Conservation (phyloP, 352 stramenopile genomes). For the Nothophytophthora sp. region DNA sequence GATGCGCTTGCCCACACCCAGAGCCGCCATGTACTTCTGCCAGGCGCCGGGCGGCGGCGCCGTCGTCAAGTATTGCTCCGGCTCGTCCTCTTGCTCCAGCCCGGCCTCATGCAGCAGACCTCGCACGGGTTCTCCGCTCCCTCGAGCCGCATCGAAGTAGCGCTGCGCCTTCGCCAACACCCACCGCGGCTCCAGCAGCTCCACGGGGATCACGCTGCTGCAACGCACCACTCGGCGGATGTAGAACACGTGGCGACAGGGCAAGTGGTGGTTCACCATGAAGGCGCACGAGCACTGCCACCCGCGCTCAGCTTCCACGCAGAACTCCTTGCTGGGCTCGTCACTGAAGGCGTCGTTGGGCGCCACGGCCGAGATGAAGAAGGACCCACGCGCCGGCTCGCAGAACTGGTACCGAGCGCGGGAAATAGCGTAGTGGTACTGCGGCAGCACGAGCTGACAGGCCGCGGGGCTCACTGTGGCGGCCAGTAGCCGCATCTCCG, state of each 20-base stretch:
- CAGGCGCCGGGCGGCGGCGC: constrained; percentile 20
- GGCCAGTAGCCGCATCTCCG: constrained; percentile 30
- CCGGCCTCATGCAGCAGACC: background rate
- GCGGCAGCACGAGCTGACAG: constrained; percentile 25
- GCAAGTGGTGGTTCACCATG: constrained; percentile 36
- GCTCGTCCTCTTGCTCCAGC: background rate
- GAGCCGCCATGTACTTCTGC: constrained; percentile 32
- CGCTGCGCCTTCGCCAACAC: constrained; percentile 18
- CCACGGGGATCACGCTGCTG: constrained; percentile 28
- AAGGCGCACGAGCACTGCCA: constrained; percentile 44
- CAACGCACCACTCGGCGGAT: constrained; percentile 35
- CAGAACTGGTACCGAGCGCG: constrained; percentile 36
- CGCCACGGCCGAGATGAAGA: constrained; percentile 29
- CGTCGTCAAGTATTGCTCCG: constrained; percentile 5
- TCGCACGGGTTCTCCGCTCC: background rate
- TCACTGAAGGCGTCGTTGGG: constrained; percentile 34
- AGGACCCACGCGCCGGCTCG: constrained; percentile 27
- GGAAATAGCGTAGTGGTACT: constrained; percentile 26
- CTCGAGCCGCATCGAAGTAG: constrained; percentile 21
- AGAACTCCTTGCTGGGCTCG: constrained; percentile 35
- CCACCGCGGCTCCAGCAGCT: constrained; percentile 27
- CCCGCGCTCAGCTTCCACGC: constrained; percentile 25
- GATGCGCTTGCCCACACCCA: constrained; percentile 34
- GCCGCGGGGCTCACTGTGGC: constrained; percentile 24
- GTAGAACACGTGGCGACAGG: constrained; percentile 36